These are phyloP conservation scores for Cutaneotrichosporon mucoides DNA, from an alignment of 1,284 basidiomycete species.

Conservation along the genomic window DNA sequence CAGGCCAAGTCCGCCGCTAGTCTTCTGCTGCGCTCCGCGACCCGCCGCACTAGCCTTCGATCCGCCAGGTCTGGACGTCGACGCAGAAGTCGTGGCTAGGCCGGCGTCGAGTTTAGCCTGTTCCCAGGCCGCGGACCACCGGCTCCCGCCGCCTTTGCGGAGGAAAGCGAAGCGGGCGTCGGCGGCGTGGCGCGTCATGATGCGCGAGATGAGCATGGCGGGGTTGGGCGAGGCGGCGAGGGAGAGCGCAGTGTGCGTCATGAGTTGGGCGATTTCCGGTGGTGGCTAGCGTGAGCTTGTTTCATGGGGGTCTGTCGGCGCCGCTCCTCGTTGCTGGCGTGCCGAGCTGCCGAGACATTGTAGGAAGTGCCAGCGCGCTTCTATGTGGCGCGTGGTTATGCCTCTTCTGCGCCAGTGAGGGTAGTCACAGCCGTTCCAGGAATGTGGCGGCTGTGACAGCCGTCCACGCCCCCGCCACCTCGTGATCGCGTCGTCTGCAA, in stretches of 20 bases:
- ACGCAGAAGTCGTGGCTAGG: too few relatives aligned
- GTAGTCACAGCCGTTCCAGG: too few relatives aligned
- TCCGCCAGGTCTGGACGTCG: too few relatives aligned
- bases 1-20: not conserved
- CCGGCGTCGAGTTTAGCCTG: constrained; percentile 3
- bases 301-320: too few relatives aligned
- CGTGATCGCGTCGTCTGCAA: too few relatives aligned
- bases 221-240: constrained; percentile 66
- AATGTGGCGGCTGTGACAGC: too few relatives aligned
- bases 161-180: constrained; percentile 71
- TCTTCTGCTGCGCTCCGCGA: constrained; percentile 11
- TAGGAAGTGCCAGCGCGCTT: too few relatives aligned
- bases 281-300: constrained; percentile 57
- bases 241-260: constrained; percentile 68
- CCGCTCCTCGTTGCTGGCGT: too few relatives aligned
- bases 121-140: constrained; percentile 64
- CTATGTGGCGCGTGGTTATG: not conserved
- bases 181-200: constrained; percentile 71
- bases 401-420: too few relatives aligned
- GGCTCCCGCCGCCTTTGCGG: constrained; percentile 52
- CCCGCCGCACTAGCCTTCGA: too few relatives aligned
- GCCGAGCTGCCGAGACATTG: too few relatives aligned
- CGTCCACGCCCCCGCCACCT: too few relatives aligned
- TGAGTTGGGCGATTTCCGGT: constrained; percentile 60
- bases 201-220: constrained; percentile 75